phyloP scores from a whole-genome alignment of 2,329 filamentous ascomycete species.

The Fusarium sp. region DNA sequence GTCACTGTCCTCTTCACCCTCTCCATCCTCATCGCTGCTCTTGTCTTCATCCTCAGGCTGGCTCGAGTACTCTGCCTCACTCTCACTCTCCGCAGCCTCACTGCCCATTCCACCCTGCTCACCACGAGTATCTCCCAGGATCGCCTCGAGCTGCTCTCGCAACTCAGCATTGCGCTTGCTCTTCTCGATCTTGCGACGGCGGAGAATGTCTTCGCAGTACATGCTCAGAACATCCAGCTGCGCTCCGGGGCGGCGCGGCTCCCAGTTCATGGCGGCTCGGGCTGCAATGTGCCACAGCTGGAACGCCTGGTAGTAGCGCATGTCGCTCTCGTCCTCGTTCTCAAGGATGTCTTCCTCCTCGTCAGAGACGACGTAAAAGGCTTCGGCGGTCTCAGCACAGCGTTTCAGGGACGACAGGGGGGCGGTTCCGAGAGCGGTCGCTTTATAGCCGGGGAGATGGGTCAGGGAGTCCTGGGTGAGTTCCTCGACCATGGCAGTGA shows the following conservation, averaged over 20 bases:
- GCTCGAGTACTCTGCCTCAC: conserved; percentile 1
- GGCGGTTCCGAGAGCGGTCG: conserved; percentile 10
- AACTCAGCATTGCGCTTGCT: conserved; percentile 15
- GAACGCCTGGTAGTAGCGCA: conserved; percentile 22
- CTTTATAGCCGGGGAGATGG: conserved; percentile 18
- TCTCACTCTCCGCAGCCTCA: conserved; percentile 4
- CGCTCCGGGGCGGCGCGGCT: conserved; percentile 4
- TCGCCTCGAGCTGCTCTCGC: conserved; percentile 17
- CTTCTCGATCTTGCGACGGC: conserved; percentile 13
- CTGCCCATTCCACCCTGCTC: conserved; percentile 8
- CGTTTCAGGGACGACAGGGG: conserved; percentile 15
- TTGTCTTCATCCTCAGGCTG: background rate
- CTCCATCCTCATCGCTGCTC: conserved; percentile 1
- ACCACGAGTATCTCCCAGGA: conserved; percentile 29
- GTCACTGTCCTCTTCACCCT: conserved; percentile 1
- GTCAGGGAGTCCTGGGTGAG: conserved; percentile 11
- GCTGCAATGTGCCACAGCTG: conserved; percentile 40
- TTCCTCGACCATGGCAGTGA: conserved; percentile 25
- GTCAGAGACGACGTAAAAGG: conserved; percentile 20
- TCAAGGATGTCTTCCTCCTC: conserved; percentile 9
- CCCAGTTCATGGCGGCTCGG: conserved; percentile 34
- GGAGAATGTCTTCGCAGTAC: conserved; percentile 34
- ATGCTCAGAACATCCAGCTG: conserved; percentile 10
- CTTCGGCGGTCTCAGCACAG: conserved; percentile 31
- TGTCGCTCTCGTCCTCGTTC: conserved; percentile 2